Evolutionary conservation across 495 filamentous ascomycete species (phyloP), one percentile per base, ranked within the genome.

Genomic region (Neurospora hispaniola): DNA sequence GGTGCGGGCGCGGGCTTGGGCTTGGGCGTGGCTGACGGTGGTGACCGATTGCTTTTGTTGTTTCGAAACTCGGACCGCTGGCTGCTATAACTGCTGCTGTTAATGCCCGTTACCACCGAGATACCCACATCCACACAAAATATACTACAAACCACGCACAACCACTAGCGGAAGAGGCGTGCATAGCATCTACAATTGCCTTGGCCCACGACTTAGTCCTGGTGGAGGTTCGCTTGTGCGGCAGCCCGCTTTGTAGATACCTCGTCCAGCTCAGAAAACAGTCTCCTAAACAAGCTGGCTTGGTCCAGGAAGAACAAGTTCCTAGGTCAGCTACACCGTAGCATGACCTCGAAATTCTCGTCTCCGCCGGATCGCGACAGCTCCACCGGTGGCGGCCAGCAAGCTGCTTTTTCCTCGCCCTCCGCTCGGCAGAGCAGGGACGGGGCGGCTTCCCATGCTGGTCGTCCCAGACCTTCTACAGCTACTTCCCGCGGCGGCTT

Each of bases 181-280:
- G 23, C 27, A 35, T 62, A 62, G 54, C 54, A 11, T 62, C 54
- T 62, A 62, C 23, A 62, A 62, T 12, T 62, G 54, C 6, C 54
- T 62, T 62, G 14, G 54, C 54, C 23, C 23, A 31, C 54, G 54
- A 12, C 54, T 31, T 62, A 23, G 23, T 62, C 23, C 54, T 31
- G 54, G 54, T 62, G 23, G 23, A 62, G 54, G 23, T 69, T 75
- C 8, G 71, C 71, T 23, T 71, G 18, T 31, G 74, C 73, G 38
- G 71, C 71, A 4, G 71, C 41, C n/a, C 74, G 74, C 74, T 73
- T 75, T 12, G 68, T 38, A 27, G 71, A 69, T 41, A 72, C 70
- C 44, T 78, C 76, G 5, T 54, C 66, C 20, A 73, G 59, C 14
- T 75, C 71, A 16, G 54, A 16, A 31, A 62, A 8, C 23, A 38